Percentiles rank a stretch among this genome's conserved stretches.
Evolutionary conservation across 441 rosid species (phyloP).

Genomic region (Monsonia emarginata): DNA sequence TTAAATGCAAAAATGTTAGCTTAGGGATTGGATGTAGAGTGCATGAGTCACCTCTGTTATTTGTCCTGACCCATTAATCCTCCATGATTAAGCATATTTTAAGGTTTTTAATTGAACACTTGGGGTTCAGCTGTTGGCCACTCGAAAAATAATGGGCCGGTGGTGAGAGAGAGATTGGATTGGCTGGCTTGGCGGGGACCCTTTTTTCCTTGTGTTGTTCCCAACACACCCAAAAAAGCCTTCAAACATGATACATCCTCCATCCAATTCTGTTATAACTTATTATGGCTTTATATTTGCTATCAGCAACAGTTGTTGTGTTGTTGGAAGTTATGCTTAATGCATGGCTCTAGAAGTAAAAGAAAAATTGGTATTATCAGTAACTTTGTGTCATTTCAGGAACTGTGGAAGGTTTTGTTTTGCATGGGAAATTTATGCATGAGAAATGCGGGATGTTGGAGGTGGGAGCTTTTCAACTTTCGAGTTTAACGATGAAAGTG

Average conservation of each 20-base stretch:
- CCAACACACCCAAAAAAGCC: conserved; percentile 6
- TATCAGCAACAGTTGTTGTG: conserved; percentile 24
- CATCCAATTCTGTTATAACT: conserved; percentile 9
- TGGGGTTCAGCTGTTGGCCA: conserved; percentile 49
- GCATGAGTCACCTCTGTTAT: conserved; percentile 30
- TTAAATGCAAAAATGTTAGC: conserved; percentile 33
- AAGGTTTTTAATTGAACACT: conserved; percentile 19
- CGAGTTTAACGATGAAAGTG: conserved; percentile 52
- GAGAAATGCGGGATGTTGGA: conserved; percentile 9
- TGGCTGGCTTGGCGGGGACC: not conserved
- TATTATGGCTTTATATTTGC: not conserved
- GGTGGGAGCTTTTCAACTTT: conserved; percentile 31
- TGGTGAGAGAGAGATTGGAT: conserved; percentile 2
- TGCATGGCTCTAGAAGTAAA: conserved; percentile 29
- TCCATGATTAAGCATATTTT: conserved; percentile 24
- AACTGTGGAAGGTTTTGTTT: conserved; percentile 21
- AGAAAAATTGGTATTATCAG: conserved; percentile 27
- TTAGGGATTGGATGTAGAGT: conserved; percentile 32
- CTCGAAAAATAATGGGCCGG: conserved; percentile 26
- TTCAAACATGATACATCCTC: conserved; percentile 13
- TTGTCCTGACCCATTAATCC: conserved; percentile 27
- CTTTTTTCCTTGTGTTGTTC: not conserved
- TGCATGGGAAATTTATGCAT: conserved; percentile 19
- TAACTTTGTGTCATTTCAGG: conserved; percentile 35
- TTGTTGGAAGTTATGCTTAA: conserved; percentile 17